phyloP scores from a whole-genome alignment of 495 filamentous ascomycete species.

The Apodospora peruviana region DNA sequence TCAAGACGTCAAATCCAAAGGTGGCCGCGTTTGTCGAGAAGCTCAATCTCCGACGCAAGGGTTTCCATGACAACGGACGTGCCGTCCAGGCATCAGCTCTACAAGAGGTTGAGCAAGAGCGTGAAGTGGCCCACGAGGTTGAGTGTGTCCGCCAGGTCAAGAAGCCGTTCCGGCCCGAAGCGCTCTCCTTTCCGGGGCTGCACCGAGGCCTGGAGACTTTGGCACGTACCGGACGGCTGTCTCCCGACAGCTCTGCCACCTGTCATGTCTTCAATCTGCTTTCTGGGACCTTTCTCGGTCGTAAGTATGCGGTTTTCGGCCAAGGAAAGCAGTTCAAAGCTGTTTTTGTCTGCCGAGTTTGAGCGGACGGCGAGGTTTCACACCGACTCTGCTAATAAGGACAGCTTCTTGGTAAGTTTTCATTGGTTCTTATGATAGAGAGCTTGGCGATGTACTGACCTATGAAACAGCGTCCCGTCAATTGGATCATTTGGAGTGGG shows the following conservation, averaged over 20 bases:
- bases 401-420: conserved; percentile 27
- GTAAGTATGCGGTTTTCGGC: conserved; percentile 13
- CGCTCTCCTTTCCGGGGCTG: conserved; percentile 28
- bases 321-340: conserved; percentile 9
- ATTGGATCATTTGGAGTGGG: conserved; percentile 33
- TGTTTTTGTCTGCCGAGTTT: conserved; percentile 34
- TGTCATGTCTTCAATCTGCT: conserved; percentile 24
- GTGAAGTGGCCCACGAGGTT: conserved; percentile 43
- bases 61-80: conserved; percentile 25
- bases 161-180: conserved; percentile 22
- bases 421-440: not conserved
- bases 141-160: conserved; percentile 45
- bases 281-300: conserved; percentile 19
- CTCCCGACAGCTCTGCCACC: conserved; percentile 13
- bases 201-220: conserved; percentile 21
- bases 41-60: conserved; percentile 23
- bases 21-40: conserved; percentile 23
- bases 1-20: conserved; percentile 13
- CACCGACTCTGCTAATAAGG: conserved; percentile 10
- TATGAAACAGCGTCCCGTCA: conserved; percentile 29
- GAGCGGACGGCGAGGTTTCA: conserved; percentile 16
- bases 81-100: conserved; percentile 37
- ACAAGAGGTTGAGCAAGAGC: conserved; percentile 50
- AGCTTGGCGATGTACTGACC: conserved; percentile 6
- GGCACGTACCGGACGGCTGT: conserved; percentile 19